Evolutionary conservation across 805 yeast genomes (phyloP).

Genomic region (Maudiozyma pseudohumilis): DNA sequence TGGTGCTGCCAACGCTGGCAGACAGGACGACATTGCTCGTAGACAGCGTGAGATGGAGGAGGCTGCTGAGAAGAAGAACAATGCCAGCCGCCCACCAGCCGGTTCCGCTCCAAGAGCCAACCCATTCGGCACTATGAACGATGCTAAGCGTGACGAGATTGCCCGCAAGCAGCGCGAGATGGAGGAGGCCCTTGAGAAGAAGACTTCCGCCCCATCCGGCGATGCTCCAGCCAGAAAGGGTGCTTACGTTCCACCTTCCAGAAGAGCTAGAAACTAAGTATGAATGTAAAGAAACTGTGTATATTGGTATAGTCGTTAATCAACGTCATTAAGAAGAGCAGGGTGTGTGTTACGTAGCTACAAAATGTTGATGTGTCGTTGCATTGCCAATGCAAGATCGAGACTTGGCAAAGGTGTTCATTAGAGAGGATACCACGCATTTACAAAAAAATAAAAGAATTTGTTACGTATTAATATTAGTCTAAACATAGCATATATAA

Average conservation of each 20-base stretch:
- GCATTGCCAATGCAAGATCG: too few species aligned
- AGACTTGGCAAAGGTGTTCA: too few species aligned
- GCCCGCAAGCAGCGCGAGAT: conserved; percentile 30
- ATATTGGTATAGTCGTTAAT: too few species aligned
- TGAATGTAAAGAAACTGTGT: neutral
- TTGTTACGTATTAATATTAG: too few species aligned
- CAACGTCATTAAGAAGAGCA: too few species aligned
- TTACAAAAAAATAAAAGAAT: too few species aligned
- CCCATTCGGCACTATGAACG: conserved; percentile 22
- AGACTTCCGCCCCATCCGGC: conserved; percentile 4
- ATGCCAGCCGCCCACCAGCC: conserved; percentile 5
- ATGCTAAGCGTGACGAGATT: conserved; percentile 23
- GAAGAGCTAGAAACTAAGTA: conserved; percentile 4
- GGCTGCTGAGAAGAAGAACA: conserved; percentile 22
- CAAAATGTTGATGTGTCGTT: too few species aligned
- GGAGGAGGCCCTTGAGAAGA: conserved; percentile 28
- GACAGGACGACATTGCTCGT: conserved; percentile 30
- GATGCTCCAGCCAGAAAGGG: conserved; percentile 3
- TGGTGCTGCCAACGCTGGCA: conserved; percentile 14
- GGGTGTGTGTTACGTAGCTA: too few species aligned
- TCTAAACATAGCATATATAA: too few species aligned
- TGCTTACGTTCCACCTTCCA: conserved; percentile 6
- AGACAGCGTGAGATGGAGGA: conserved; percentile 35
- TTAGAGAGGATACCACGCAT: too few species aligned
- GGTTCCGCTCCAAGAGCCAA: conserved; percentile 5